Percentiles rank a stretch among this genome's conserved stretches.
phyloP scores from a whole-genome alignment of 148 eudicot genomes.

The Cornus suecica region DNA sequence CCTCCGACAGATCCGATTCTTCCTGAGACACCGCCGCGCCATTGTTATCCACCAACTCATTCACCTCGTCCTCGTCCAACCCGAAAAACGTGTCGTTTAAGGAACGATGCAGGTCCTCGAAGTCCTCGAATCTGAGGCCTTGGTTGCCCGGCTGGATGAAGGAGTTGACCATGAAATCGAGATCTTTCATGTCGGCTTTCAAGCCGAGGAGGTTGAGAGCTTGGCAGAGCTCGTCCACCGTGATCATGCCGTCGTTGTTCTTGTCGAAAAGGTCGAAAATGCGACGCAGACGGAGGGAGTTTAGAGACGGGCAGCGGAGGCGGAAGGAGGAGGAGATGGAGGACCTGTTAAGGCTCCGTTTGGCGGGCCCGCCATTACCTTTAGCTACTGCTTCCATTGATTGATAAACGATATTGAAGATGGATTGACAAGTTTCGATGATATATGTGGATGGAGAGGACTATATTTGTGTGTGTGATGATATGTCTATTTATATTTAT shows the following conservation, averaged over 20 bases:
- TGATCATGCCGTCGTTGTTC: conserved; percentile 61
- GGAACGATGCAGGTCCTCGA: conserved; percentile 57
- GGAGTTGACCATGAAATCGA: conserved; percentile 35
- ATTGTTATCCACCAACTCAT: neutral
- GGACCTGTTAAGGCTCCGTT: neutral
- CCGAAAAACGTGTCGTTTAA: conserved; percentile 47
- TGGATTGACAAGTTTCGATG: too few species aligned
- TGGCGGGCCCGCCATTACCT: neutral
- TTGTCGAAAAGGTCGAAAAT: conserved; percentile 81
- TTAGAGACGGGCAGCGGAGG: conserved; percentile 68
- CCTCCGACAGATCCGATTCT: conserved; percentile 74
- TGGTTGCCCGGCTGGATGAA: conserved; percentile 40
- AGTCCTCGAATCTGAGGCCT: conserved; percentile 62
- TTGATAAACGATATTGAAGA: too few species aligned
- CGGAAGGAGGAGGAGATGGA: conserved; percentile 41
- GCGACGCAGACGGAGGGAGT: conserved; percentile 65
- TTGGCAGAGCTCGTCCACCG: conserved; percentile 54
- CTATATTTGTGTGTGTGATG: too few species aligned
- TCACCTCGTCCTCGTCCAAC: conserved; percentile 1
- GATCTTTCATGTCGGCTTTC: conserved; percentile 40
- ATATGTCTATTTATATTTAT: too few species aligned
- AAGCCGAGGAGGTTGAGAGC: conserved; percentile 63
- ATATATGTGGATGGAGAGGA: too few species aligned
- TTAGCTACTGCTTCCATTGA: neutral
- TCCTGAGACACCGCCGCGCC: conserved; percentile 12